phyloP scores from a whole-genome alignment of 75 land plant genomes.

The Adiantum capillusveneris region DNA sequence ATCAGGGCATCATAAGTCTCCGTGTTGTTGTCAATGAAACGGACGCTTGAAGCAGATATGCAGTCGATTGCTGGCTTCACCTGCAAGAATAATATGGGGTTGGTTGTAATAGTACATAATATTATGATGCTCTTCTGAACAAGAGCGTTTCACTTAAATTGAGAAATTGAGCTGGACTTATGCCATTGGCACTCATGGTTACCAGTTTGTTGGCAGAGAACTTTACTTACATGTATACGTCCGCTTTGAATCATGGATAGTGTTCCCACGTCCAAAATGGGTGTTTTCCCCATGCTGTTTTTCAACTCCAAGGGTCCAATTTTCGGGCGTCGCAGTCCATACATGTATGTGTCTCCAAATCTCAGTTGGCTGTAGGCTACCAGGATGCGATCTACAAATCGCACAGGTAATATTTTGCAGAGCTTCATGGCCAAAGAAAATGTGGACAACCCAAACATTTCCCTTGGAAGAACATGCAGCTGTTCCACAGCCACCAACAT shows the following conservation, averaged over 20 bases:
- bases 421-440: conserved; percentile 22
- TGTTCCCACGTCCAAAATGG: conserved; percentile 29
- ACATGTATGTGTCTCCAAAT: conserved; percentile 19
- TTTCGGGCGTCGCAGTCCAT: conserved; percentile 24
- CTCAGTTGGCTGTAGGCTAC: conserved; percentile 5
- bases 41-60: conserved; percentile 11
- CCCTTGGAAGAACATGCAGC: conserved; percentile 29
- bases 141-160: background rate
- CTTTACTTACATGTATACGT: conserved; percentile 16
- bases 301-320: conserved; percentile 28
- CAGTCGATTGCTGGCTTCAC: conserved; percentile 19
- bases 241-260: conserved; percentile 19
- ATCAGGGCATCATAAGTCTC: conserved; percentile 19
- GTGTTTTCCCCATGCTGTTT: conserved; percentile 21
- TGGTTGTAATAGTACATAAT: too few relatives aligned
- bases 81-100: conserved; percentile 8
- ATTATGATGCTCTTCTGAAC: background rate
- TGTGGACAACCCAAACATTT: conserved; percentile 25
- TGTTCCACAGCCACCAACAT: conserved; percentile 6
- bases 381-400: conserved; percentile 14
- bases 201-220: background rate
- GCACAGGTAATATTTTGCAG: conserved; percentile 17
- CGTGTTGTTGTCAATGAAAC: conserved; percentile 11
- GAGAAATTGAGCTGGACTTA: background rate
- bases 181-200: background rate